Evolutionary conservation across 169 alveolate species (phyloP).

Genomic region (Cryptosporidium muris): DNA sequence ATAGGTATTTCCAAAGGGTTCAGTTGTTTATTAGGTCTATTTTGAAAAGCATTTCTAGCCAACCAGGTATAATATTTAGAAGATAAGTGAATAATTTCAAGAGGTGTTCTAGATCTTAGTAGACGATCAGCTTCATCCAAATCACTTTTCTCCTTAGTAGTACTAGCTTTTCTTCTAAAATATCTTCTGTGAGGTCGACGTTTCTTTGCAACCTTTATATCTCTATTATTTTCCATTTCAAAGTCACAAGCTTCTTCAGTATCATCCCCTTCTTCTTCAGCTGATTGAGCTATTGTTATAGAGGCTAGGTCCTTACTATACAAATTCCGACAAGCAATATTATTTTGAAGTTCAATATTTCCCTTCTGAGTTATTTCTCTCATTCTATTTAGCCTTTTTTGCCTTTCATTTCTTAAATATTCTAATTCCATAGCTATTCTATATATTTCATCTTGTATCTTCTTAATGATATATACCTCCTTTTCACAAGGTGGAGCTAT

Average conservation of each 20-base stretch:
- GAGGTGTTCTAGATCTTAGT: slow-evolving; percentile 59
- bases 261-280: slow-evolving; percentile 50
- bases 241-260: slow-evolving; percentile 1
- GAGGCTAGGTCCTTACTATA: background rate
- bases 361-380: too few relatives aligned
- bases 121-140: slow-evolving; percentile 38
- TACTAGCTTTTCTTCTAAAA: slow-evolving; percentile 46
- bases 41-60: background rate
- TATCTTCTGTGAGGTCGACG: slow-evolving; percentile 27
- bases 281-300: slow-evolving; percentile 14
- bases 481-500: background rate
- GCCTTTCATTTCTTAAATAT: slow-evolving; percentile 8
- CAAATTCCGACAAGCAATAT: background rate
- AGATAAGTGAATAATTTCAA: slow-evolving; percentile 30
- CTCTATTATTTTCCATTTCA: slow-evolving; percentile 16
- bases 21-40: background rate
- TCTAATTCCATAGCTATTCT: slow-evolving; percentile 32
- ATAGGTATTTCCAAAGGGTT: slow-evolving; percentile 17
- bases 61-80: slow-evolving; percentile 24
- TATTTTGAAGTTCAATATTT: too few relatives aligned
- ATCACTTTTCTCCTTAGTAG: slow-evolving; percentile 37
- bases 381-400: background rate
- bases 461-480: background rate
- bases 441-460: slow-evolving; percentile 44
- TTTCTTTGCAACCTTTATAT: slow-evolving; percentile 17